Conservation (phyloP, 768 basidiomycete species). For the Paxillus rubicundulus region DNA sequence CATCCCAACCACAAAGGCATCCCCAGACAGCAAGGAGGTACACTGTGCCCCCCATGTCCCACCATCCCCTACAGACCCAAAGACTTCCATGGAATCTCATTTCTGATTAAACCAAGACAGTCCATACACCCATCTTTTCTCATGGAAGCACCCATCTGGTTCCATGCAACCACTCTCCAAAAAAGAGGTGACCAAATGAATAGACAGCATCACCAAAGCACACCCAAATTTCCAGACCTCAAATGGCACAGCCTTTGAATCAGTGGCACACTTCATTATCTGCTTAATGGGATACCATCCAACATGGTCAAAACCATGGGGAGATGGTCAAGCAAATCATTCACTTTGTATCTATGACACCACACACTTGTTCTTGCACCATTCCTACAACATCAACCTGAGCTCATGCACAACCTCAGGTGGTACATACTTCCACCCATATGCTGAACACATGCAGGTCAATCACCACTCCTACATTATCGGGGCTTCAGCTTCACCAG, state of each 20-base stretch:
- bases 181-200: constrained; percentile 17
- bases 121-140: too few relatives aligned
- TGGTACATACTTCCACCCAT: neutral
- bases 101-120: too few relatives aligned
- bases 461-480: neutral
- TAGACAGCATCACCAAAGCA: constrained; percentile 8
- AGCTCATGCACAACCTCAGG: neutral
- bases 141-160: too few relatives aligned
- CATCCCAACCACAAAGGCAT: too few relatives aligned
- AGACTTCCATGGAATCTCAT: too few relatives aligned
- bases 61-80: too few relatives aligned
- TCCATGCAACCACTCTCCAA: too few relatives aligned
- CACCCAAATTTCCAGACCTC: neutral
- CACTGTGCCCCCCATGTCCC: too few relatives aligned
- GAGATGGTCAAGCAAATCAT: constrained; percentile 33
- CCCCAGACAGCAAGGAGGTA: too few relatives aligned
- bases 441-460: neutral
- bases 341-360: constrained; percentile 27
- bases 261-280: constrained; percentile 26
- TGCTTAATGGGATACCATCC: constrained; percentile 26
- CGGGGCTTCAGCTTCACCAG: neutral
- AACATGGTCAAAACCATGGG: constrained; percentile 34
- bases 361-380: constrained; percentile 27
- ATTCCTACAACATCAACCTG: constrained; percentile 20
- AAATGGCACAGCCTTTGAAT: constrained; percentile 33